These are phyloP conservation scores for Pyrenula massariospora DNA, from an alignment of 495 filamentous ascomycete species.

Conservation along the genomic window DNA sequence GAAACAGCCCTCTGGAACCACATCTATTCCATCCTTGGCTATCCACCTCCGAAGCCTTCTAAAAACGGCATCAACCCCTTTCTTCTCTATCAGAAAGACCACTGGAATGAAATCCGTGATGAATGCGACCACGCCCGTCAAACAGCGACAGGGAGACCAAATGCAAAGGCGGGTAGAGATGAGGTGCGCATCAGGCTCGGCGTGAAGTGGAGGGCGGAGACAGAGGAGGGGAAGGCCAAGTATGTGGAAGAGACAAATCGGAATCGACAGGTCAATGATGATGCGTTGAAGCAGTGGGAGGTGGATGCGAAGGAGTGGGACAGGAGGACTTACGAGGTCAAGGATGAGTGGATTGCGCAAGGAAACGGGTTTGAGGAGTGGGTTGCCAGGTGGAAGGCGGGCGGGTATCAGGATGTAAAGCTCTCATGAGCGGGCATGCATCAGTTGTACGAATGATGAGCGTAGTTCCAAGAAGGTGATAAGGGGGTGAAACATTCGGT, in stretches of 20 bases:
- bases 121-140: slow-evolving; percentile 58
- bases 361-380: slow-evolving; percentile 36
- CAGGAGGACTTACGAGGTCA: slow-evolving; percentile 42
- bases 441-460: too few relatives aligned
- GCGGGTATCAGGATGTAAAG: neutral
- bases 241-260: slow-evolving; percentile 61
- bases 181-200: slow-evolving; percentile 74
- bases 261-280: slow-evolving; percentile 51
- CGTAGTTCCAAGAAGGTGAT: too few relatives aligned
- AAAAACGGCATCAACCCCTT: slow-evolving; percentile 26
- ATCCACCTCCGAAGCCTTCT: slow-evolving; percentile 56
- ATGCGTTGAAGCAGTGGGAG: slow-evolving; percentile 45
- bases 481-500: too few relatives aligned
- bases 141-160: slow-evolving; percentile 50
- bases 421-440: too few relatives aligned
- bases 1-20: slow-evolving; percentile 61
- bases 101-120: slow-evolving; percentile 62
- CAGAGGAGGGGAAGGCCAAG: slow-evolving; percentile 54
- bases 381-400: slow-evolving; percentile 4
- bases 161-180: slow-evolving; percentile 52
- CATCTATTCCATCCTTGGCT: slow-evolving; percentile 58
- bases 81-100: slow-evolving; percentile 63
- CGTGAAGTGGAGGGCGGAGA: slow-evolving; percentile 76
- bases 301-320: slow-evolving; percentile 58
- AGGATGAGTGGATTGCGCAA: slow-evolving; percentile 48